phyloP scores from a whole-genome alignment of 768 basidiomycete genomes.

The Suillus luteus region DNA sequence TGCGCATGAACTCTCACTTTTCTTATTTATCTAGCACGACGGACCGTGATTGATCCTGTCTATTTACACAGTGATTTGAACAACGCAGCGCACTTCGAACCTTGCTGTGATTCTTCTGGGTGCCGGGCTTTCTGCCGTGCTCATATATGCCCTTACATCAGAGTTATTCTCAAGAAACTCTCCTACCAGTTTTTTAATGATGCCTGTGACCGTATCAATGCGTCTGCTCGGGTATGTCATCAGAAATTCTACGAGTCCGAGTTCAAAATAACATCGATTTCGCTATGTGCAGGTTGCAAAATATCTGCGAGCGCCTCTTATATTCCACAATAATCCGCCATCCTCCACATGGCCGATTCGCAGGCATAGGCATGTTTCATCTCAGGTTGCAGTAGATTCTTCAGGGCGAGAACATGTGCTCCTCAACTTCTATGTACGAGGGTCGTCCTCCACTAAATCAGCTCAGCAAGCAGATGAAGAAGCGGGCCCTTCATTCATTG shows the following conservation, averaged over 20 bases:
- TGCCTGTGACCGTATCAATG: constrained; percentile 52
- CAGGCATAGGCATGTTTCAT: constrained; percentile 79
- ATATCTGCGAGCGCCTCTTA: constrained; percentile 66
- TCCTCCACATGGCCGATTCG: constrained; percentile 76
- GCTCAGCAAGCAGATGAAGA: constrained; percentile 34
- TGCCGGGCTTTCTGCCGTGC: constrained; percentile 75
- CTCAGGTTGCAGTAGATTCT: constrained; percentile 73
- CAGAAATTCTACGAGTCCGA: background rate
- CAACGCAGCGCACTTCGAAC: constrained; percentile 54
- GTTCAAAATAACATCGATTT: background rate
- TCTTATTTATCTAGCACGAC: background rate
- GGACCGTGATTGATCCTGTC: background rate
- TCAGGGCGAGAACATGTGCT: constrained; percentile 81
- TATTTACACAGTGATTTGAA: constrained; percentile 45
- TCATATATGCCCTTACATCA: constrained; percentile 75
- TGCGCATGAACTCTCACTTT: constrained; percentile 31
- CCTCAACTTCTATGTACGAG: constrained; percentile 80
- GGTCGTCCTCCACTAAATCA: constrained; percentile 45
- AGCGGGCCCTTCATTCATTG: constrained; percentile 38
- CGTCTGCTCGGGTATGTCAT: constrained; percentile 44
- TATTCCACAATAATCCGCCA: constrained; percentile 83
- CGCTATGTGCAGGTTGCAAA: constrained; percentile 54
- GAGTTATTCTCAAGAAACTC: constrained; percentile 90
- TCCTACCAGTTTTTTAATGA: constrained; percentile 79
- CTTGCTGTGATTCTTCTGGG: constrained; percentile 67